A percentile compares a stretch with the other conserved stretches of the same genome.
phyloP scores from a whole-genome alignment of 176 grass and related monocot species.

The Cenchrus fungigraminus region DNA sequence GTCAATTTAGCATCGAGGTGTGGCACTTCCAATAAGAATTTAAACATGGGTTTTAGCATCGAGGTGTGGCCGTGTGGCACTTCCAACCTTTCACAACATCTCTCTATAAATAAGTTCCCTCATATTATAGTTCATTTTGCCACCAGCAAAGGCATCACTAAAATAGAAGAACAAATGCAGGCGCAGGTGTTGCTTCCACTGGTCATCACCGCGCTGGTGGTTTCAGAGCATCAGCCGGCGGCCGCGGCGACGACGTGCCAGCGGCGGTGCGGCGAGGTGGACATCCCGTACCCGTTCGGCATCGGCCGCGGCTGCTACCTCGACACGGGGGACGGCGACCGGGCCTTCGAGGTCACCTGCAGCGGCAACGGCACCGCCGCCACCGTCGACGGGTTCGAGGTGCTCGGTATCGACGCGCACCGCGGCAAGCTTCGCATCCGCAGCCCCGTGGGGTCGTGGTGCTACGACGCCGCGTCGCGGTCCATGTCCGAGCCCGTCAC shows the following conservation, averaged over 20 bases:
- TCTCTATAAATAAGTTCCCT: too few relatives aligned
- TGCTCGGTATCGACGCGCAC: conserved; percentile 24
- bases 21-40: too few relatives aligned
- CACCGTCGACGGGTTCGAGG: neutral
- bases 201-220: neutral
- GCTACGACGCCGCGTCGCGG: neutral
- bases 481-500: neutral
- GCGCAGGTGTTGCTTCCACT: neutral
- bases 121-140: too few relatives aligned
- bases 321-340: neutral
- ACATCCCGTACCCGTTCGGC: conserved; percentile 61
- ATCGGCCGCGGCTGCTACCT: conserved; percentile 52
- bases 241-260: conserved; percentile 17
- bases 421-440: conserved; percentile 24
- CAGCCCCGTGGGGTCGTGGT: conserved; percentile 33
- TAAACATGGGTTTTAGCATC: too few relatives aligned
- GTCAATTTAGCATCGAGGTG: too few relatives aligned
- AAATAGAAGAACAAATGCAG: neutral
- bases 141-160: too few relatives aligned
- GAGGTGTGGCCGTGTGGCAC: too few relatives aligned
- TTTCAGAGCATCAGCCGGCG: too few relatives aligned
- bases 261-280: conserved; percentile 39
- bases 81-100: too few relatives aligned
- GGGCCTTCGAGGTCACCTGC: conserved; percentile 49
- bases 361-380: neutral